Percentiles rank a stretch among this genome's conserved stretches.
These are phyloP conservation scores for Peronospora belbahrii DNA, from an alignment of 352 stramenopile species.

Conservation along the genomic window DNA sequence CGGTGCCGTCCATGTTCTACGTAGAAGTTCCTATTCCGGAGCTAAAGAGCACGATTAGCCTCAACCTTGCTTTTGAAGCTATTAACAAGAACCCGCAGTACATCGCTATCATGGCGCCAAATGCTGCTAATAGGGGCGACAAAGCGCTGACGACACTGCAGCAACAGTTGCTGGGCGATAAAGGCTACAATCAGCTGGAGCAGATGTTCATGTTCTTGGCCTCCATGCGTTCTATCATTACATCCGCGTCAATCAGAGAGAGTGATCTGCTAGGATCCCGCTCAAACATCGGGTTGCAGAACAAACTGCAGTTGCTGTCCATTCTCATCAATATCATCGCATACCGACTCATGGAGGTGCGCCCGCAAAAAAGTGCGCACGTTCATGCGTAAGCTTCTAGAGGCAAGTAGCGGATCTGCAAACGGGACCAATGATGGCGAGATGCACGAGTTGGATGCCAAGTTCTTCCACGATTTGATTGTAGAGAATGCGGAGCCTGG, in stretches of 20 bases:
- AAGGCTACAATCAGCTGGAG: conserved; percentile 83
- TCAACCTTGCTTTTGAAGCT: conserved; percentile 81
- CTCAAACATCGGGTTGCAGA: conserved; percentile 70
- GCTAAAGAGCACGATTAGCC: conserved; percentile 55
- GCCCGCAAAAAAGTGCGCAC: conserved; percentile 31
- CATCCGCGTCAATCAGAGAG: conserved; percentile 28
- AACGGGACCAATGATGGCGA: conserved; percentile 18
- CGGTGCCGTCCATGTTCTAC: conserved; percentile 79
- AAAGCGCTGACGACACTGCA: conserved; percentile 42
- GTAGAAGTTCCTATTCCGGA: conserved; percentile 72
- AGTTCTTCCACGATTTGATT: conserved; percentile 32
- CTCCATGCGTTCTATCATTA: conserved; percentile 73
- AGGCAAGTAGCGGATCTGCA: conserved; percentile 23
- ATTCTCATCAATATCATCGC: conserved; percentile 79
- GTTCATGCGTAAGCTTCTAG: conserved; percentile 52
- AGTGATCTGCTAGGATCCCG: conserved; percentile 29
- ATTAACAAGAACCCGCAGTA: conserved; percentile 74
- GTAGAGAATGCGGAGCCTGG: conserved; percentile 40
- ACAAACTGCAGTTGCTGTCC: conserved; percentile 76
- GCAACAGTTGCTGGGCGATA: conserved; percentile 67
- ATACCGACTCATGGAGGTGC: conserved; percentile 69
- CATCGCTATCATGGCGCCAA: conserved; percentile 58
- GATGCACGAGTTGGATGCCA: conserved; percentile 33
- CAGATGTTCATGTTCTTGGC: conserved; percentile 82
- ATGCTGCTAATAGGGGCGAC: conserved; percentile 12